Base-by-base conservation (phyloP, 768 basidiomycete species). In the Suillus cothurnatus region DNA sequence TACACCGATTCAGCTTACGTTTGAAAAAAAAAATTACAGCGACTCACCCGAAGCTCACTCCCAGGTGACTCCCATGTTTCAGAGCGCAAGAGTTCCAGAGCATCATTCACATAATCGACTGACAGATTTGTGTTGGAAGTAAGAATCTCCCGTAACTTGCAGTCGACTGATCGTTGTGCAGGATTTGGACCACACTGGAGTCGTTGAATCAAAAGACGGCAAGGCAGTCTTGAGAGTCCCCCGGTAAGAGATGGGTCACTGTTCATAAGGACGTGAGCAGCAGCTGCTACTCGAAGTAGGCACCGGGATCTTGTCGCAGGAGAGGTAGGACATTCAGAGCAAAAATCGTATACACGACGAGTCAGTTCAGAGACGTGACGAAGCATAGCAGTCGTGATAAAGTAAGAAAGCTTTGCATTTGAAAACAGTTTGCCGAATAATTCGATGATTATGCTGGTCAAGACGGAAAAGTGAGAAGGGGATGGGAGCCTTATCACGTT, bases 331-430 rank as follows among this genome's bases (percentile, higher is more conserved):
- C 80, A 83, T 39, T 73, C 74, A 36, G 82, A 69, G 64, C 81
- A 81, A 64, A 74, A 81, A 58, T 85, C 75, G 66, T 86, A 82
- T 28, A 81, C 74, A 38, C 75, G 73, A 38, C 79, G 72, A 34
- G 80, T 70, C 19, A 81, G 71, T 41, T 81, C 81, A 17, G 80
- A 74, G 14, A 81, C 73, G 38, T 75, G 78, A 39, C 81, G 83
- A 55, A 79, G 68, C 50, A 86, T 68, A 68, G 89, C 86, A 19
- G 74, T 70, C 11, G 88, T 77, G 59, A 86, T 84, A 77, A 82
- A 84, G 39, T 82, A 80, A 15, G 79, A 81, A 50, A 79, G 78
- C 15, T 84, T 72, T 1, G 82, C 71, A 4, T 82, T 81, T 49
- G 73, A 76, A 55, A 88, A 64, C 2, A 81, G 72, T 59, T 77